Base-by-base conservation (phyloP, 768 basidiomycete species). In the Mycena maculata region DNA sequence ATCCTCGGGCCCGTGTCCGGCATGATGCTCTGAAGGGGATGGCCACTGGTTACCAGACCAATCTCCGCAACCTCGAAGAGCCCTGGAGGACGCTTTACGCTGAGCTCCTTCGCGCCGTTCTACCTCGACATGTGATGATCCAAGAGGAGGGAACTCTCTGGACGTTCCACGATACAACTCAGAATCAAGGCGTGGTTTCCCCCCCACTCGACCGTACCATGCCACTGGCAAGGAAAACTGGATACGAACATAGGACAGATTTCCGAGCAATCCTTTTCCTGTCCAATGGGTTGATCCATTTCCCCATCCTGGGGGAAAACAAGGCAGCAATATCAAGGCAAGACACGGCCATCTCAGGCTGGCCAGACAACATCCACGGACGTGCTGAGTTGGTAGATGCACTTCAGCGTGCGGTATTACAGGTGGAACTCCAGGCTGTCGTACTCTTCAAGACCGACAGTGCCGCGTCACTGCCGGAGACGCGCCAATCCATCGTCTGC, bases 261-360 rank as follows among this genome's bases (percentile, higher is more conserved):
- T 47, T 59, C 13, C 57, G 44, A 13, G 57, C 42, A 44, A 59
- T 59, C 15, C 22, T 47, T 36, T 59, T 22, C 9, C 45, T n/a
- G n/a, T n/a, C n/a, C 8, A 13, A 20, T 23, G 57, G 45, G 22
- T 45, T 44, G 12, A 47, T 48, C 6, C 39, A 47, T 12, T 22
- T 48, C n/a, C 57, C 57, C 44, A 27, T 59, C 12, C 57, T 59
- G 9, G 57, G 44, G 31, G 57, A 59, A 13, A 22, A 18, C 57
- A 59, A 59, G 57, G 48, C 18, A 13, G 57, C 57, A n/a, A 59
- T 59, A 8, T 59, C 57, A n/a, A 47, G 57, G 23, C 57, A 38
- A 18, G 12, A 59, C 8, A 31, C 18, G 30, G n/a, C 57, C 10
- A 44, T 45, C 47, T 59, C 57, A 30, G 57, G 57, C 22, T 59